A percentile compares a stretch with the other conserved stretches of the same genome.
Evolutionary conservation across 2,329 filamentous ascomycete genomes (phyloP).

Genomic region (Hymenoscyphus scutula): DNA sequence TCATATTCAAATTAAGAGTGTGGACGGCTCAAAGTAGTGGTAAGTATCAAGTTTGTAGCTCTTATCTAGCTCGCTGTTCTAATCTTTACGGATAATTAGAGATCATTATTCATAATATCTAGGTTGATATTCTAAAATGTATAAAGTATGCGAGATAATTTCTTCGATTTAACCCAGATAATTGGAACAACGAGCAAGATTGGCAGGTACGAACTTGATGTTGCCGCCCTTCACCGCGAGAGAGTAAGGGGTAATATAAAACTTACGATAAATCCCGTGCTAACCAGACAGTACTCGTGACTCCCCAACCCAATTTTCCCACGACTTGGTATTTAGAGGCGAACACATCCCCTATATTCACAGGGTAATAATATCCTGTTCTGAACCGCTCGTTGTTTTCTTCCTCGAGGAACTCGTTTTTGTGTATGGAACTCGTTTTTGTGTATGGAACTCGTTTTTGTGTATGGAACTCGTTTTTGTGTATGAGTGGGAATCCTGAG

Average conservation of each 20-base stretch:
- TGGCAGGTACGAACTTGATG: too few relatives aligned
- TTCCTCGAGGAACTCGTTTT: constrained; percentile 16
- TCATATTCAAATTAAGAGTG: background rate
- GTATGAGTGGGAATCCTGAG: constrained; percentile 9
- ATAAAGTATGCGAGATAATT: too few relatives aligned
- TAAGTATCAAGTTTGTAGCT: too few relatives aligned
- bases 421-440: constrained; percentile 15
- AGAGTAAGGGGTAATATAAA: too few relatives aligned
- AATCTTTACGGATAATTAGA: too few relatives aligned
- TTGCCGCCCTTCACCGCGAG: too few relatives aligned
- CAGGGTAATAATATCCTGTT: constrained; percentile 15
- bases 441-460: constrained; percentile 14
- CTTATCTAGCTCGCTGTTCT: too few relatives aligned
- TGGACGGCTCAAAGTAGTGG: too few relatives aligned
- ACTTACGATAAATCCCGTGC: constrained; percentile 21
- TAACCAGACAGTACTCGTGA: constrained; percentile 23
- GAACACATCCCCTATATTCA: constrained; percentile 21
- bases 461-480: constrained; percentile 16
- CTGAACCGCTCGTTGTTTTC: constrained; percentile 12
- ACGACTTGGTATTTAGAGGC: constrained; percentile 25
- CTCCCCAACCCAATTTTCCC: constrained; percentile 25
- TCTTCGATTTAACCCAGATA: too few relatives aligned
- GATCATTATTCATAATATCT: too few relatives aligned
- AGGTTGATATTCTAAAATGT: too few relatives aligned
- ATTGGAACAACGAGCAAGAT: too few relatives aligned